Conservation (phyloP, 305 asterid genomes). For the Fraxinus velutina region DNA sequence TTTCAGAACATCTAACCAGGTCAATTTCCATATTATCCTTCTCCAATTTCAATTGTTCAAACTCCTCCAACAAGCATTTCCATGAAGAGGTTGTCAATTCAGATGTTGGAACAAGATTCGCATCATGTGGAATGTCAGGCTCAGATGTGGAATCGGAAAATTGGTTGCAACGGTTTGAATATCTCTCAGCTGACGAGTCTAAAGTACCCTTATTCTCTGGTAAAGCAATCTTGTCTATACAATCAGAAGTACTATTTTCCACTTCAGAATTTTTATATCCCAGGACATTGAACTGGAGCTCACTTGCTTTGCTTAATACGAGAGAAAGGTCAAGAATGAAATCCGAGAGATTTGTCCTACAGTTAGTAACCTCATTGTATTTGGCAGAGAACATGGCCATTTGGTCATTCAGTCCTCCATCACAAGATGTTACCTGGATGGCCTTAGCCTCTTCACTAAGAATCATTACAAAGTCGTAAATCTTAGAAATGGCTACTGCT, state of each 20-base stretch:
- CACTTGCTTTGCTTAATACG: conserved; percentile 51
- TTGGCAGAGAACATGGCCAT: conserved; percentile 51
- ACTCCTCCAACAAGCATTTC: conserved; percentile 85
- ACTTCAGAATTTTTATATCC: conserved; percentile 57
- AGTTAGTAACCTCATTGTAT: conserved; percentile 46
- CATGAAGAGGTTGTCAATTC: conserved; percentile 57
- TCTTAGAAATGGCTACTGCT: conserved; percentile 49
- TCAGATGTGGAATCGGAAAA: conserved; percentile 83
- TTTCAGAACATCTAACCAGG: conserved; percentile 55
- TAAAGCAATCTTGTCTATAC: conserved; percentile 78
- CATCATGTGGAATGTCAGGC: conserved; percentile 74
- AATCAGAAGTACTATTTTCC: conserved; percentile 57
- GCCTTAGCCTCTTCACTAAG: conserved; percentile 62
- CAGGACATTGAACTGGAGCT: conserved; percentile 51
- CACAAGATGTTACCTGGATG: conserved; percentile 41
- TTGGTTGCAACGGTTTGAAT: conserved; percentile 39
- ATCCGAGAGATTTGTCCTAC: conserved; percentile 37
- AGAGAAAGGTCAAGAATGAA: conserved; percentile 60
- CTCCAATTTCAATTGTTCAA: conserved; percentile 74
- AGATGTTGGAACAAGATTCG: conserved; percentile 73
- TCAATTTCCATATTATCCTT: conserved; percentile 61
- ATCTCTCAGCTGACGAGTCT: conserved; percentile 41
- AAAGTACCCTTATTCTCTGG: conserved; percentile 59
- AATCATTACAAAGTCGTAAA: conserved; percentile 49
- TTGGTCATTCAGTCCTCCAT: conserved; percentile 44